A percentile compares a stretch with the other conserved stretches of the same genome.
These are phyloP conservation scores for Phytomonas francai DNA, from an alignment of 208 protist species.

Conservation along the genomic window DNA sequence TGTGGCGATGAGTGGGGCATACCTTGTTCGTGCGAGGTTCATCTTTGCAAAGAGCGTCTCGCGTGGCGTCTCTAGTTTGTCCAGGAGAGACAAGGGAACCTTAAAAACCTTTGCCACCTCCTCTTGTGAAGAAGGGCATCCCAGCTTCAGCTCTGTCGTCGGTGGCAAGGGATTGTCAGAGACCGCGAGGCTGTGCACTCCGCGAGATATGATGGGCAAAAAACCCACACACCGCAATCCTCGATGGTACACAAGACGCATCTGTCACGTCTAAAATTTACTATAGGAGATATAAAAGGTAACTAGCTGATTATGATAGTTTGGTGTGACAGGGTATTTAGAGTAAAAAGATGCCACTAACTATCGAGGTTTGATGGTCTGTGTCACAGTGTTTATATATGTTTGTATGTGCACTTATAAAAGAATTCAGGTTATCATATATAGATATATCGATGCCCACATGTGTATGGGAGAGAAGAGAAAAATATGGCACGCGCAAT, in stretches of 20 bases:
- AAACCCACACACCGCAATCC: background rate
- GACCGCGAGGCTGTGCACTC: conserved; percentile 46
- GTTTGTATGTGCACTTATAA: no score
- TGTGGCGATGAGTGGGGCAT: conserved; percentile 56
- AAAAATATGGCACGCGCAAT: no score
- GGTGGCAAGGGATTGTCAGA: conserved; percentile 29
- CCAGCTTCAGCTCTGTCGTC: conserved; percentile 32
- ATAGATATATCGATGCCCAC: no score
- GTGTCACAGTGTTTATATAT: no score
- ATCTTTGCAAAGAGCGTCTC: conserved; percentile 55
- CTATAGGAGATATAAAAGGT: no score
- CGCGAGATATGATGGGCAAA: conserved; percentile 9
- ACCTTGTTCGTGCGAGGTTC: conserved; percentile 51
- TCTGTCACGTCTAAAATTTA: background rate
- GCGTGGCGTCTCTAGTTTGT: conserved; percentile 37
- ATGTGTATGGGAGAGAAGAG: no score
- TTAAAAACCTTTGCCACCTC: conserved; percentile 47
- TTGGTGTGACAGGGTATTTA: no score
- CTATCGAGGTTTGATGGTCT: no score
- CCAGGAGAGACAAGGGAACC: conserved; percentile 37
- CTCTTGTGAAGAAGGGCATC: conserved; percentile 28
- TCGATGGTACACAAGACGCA: conserved; percentile 6
- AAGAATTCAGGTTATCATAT: no score
- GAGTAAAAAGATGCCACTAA: no score
- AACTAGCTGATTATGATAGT: no score